A percentile compares a stretch with the other conserved stretches of the same genome.
phyloP scores from a whole-genome alignment of 495 filamentous ascomycete species.

The Aspergillus wentii region DNA sequence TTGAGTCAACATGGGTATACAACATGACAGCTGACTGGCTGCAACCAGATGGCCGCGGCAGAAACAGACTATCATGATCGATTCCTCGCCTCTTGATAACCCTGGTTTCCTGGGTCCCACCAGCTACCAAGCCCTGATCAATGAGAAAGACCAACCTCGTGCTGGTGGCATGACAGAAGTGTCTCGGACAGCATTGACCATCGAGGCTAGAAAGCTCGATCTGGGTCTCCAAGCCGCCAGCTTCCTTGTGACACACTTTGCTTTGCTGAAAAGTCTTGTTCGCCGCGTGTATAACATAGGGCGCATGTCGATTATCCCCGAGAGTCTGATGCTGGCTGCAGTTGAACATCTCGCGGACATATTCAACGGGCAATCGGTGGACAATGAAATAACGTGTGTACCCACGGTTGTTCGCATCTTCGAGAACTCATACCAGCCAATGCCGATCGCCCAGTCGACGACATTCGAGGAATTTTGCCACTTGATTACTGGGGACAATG shows the following conservation, averaged over 20 bases:
- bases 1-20: too few species aligned
- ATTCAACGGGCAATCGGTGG: neutral
- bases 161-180: neutral
- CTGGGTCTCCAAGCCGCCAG: conserved; percentile 1
- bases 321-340: conserved; percentile 3
- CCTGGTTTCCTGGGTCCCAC: conserved; percentile 32
- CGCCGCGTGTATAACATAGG: conserved; percentile 1
- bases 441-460: neutral
- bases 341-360: conserved; percentile 3
- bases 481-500: conserved; percentile 31
- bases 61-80: conserved; percentile 1
- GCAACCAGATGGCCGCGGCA: too few species aligned
- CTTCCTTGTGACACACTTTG: conserved; percentile 1
- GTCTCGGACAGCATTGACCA: conserved; percentile 1
- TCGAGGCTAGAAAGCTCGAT: conserved; percentile 5
- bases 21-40: too few species aligned
- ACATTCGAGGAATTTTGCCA: conserved; percentile 10
- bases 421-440: conserved; percentile 6
- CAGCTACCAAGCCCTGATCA: conserved; percentile 25
- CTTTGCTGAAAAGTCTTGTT: neutral
- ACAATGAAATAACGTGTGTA: neutral
- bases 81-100: neutral
- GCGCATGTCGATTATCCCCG: conserved; percentile 4
- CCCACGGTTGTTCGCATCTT: conserved; percentile 8
- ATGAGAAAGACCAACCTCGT: conserved; percentile 6